Conservation (phyloP, 306 rosid species). For the Oxytropis ochrocephala region DNA sequence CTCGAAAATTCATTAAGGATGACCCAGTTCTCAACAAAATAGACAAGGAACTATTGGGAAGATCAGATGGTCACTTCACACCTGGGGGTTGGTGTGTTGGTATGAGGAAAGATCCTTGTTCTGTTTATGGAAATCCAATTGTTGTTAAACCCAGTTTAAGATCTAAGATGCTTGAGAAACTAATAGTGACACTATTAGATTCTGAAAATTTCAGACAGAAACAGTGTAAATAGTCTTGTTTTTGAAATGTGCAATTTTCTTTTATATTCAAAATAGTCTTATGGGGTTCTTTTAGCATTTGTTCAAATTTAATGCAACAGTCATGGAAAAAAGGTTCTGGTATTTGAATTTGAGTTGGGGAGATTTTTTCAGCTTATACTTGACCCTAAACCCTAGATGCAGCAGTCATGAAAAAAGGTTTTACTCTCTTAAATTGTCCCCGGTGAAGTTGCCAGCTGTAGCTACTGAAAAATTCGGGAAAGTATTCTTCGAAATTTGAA, state of each 20-base stretch:
- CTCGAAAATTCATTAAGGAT: slow-evolving; percentile 44
- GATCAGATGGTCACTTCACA: slow-evolving; percentile 46
- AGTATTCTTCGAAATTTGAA: no score
- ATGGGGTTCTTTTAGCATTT: background rate
- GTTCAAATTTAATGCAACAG: background rate
- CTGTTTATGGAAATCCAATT: slow-evolving; percentile 43
- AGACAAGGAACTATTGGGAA: slow-evolving; percentile 51
- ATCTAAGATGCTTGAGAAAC: slow-evolving; percentile 67
- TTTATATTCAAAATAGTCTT: background rate
- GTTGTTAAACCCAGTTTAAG: slow-evolving; percentile 54
- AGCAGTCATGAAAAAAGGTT: no score
- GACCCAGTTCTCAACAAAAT: slow-evolving; percentile 68
- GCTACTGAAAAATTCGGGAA: no score
- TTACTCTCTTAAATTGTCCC: no score
- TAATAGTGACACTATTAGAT: slow-evolving; percentile 64
- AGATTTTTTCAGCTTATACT: no score
- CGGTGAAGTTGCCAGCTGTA: no score
- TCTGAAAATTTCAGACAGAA: slow-evolving; percentile 69
- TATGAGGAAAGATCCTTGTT: slow-evolving; percentile 44
- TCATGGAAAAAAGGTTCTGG: no score
- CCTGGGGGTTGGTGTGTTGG: slow-evolving; percentile 77
- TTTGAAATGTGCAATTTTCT: background rate
- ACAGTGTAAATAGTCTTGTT: slow-evolving; percentile 57
- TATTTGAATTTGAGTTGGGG: no score
- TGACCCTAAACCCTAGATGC: no score